These are phyloP conservation scores for Penicillium antarcticum DNA, from an alignment of 495 filamentous ascomycete species.

Conservation along the genomic window DNA sequence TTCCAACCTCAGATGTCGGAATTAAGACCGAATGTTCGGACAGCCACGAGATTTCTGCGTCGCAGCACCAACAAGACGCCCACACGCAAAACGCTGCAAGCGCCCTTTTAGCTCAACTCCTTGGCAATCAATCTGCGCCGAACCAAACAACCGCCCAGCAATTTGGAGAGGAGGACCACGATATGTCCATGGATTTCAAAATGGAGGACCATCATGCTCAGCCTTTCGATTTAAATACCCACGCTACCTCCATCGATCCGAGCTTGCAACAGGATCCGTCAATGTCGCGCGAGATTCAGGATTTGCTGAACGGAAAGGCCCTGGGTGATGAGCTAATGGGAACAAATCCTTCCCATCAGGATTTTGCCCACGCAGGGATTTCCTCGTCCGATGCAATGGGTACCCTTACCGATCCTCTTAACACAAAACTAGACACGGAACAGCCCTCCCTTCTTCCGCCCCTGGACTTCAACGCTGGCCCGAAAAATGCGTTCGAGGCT, in stretches of 20 bases:
- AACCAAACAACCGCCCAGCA: slow-evolving; percentile 13
- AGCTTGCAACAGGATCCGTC: slow-evolving; percentile 10
- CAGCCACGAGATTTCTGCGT: slow-evolving; percentile 8
- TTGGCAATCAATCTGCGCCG: slow-evolving; percentile 34
- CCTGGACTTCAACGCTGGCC: slow-evolving; percentile 33
- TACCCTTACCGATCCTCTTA: slow-evolving; percentile 33
- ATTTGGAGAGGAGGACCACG: slow-evolving; percentile 9
- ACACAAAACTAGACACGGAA: slow-evolving; percentile 31
- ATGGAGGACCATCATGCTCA: slow-evolving; percentile 19
- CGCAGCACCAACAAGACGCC: slow-evolving; percentile 16
- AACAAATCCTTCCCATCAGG: slow-evolving; percentile 10
- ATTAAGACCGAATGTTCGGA: slow-evolving; percentile 36
- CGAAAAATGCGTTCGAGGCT: slow-evolving; percentile 37
- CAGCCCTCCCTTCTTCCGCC: slow-evolving; percentile 37
- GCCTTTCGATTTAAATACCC: slow-evolving; percentile 9
- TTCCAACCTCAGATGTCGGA: slow-evolving; percentile 28
- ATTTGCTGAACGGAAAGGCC: slow-evolving; percentile 18
- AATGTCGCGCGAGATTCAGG: slow-evolving; percentile 15
- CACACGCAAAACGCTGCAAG: slow-evolving; percentile 42
- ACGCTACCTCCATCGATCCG: slow-evolving; percentile 1
- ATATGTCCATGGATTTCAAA: slow-evolving; percentile 13
- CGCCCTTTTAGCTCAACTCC: slow-evolving; percentile 42
- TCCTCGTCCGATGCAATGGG: slow-evolving; percentile 23
- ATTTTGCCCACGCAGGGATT: slow-evolving; percentile 1
- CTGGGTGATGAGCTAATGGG: slow-evolving; percentile 15